Percentiles rank a stretch among this genome's conserved stretches.
Evolutionary conservation across 1,284 basidiomycete species (phyloP).

Genomic region (Apiotrichum montevideense): DNA sequence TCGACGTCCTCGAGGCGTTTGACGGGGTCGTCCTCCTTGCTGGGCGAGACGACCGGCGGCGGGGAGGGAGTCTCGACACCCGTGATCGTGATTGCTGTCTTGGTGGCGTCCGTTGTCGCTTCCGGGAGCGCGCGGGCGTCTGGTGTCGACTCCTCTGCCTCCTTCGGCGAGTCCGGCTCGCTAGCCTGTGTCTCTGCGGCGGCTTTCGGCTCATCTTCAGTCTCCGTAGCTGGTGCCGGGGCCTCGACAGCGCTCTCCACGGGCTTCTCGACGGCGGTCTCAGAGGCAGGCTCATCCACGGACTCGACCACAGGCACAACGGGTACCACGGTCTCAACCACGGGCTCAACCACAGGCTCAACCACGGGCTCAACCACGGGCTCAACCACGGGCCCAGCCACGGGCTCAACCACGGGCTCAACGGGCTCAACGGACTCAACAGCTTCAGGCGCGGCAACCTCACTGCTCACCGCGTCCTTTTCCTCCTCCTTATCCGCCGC

Average conservation of each 20-base stretch:
- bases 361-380: neutral
- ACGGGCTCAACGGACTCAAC: neutral
- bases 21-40: slow-evolving; percentile 7
- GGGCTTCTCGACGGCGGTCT: too few relatives aligned
- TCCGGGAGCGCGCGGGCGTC: neutral
- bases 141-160: neutral
- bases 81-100: neutral
- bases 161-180: neutral
- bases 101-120: neutral
- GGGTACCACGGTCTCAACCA: too few relatives aligned
- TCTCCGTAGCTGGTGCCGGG: neutral
- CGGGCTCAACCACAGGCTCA: too few relatives aligned
- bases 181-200: neutral
- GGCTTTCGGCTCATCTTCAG: neutral
- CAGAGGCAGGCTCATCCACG: too few relatives aligned
- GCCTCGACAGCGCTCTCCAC: neutral
- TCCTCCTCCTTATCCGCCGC: neutral
- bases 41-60: slow-evolving; percentile 1
- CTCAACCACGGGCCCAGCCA: neutral
- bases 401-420: too few relatives aligned
- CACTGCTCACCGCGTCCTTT: neutral
- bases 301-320: too few relatives aligned
- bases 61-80: neutral
- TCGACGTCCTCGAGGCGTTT: slow-evolving; percentile 24
- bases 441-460: neutral